Percentiles rank a stretch among this genome's conserved stretches.
These are phyloP conservation scores for Eucalyptus curtisii DNA, from an alignment of 345 rosid genomes.

Conservation along the genomic window DNA sequence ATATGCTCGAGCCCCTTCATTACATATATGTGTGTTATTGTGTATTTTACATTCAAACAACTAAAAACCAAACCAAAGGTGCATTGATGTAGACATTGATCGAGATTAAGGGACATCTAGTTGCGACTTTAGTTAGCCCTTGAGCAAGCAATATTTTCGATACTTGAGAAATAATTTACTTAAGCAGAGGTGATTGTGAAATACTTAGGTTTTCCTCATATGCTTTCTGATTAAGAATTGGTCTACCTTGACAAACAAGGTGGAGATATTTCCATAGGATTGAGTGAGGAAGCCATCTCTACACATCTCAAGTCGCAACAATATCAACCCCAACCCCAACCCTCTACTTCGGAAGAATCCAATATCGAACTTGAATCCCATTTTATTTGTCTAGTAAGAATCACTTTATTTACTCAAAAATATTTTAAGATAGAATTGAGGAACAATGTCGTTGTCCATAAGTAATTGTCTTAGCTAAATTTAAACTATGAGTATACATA, in stretches of 20 bases:
- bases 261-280: not conserved
- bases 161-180: not conserved
- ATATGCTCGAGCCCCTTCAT: too few species aligned
- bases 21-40: too few species aligned
- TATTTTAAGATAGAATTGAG: too few species aligned
- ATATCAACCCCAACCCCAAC: not conserved
- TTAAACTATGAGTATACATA: too few species aligned
- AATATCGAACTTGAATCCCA: too few species aligned
- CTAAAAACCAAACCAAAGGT: not conserved
- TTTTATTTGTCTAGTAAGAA: too few species aligned
- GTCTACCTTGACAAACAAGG: not conserved
- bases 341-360: rapidly evolving
- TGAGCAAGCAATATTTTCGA: not conserved
- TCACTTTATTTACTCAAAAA: too few species aligned
- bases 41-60: too few species aligned
- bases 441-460: too few species aligned
- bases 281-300: not conserved
- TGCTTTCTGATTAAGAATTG: too few species aligned
- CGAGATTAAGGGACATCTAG: not conserved
- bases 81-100: not conserved
- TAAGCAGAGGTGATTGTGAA: not conserved
- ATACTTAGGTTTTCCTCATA: not conserved
- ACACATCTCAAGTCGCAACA: not conserved
- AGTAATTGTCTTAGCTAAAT: too few species aligned
- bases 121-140: not conserved